Evolutionary conservation across 163 green algal species (phyloP).

Genomic region (Scenedesmus sp.): DNA sequence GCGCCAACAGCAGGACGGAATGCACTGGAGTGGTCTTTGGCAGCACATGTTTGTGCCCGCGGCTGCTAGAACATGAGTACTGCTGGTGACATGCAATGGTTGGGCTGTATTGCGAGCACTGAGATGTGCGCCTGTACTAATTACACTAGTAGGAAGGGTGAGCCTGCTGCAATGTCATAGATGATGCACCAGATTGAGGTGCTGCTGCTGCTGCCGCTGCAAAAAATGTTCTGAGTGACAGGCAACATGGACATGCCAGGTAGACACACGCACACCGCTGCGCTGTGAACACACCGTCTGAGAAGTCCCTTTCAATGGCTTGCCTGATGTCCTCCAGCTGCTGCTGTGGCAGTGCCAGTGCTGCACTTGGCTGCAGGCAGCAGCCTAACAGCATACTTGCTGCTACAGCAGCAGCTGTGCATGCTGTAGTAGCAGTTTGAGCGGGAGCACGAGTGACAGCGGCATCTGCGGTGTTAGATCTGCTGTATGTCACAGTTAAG

Average conservation of each 20-base stretch:
- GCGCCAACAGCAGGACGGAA: no score
- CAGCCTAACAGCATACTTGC: neutral
- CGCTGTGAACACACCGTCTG: neutral
- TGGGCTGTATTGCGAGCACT: no score
- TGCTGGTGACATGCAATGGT: no score
- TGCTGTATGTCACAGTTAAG: no score
- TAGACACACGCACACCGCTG: neutral
- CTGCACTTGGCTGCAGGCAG: slow-evolving; percentile 1
- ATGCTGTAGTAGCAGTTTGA: slow-evolving; percentile 19
- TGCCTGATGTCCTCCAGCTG: slow-evolving; percentile 17
- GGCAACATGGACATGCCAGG: neutral
- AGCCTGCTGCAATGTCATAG: neutral
- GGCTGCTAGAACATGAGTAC: no score
- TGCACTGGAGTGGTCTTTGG: neutral
- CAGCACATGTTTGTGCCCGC: neutral
- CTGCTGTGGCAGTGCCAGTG: slow-evolving; percentile 13
- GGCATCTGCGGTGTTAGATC: no score
- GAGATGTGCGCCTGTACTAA: no score
- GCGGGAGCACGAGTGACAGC: neutral
- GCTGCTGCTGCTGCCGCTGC: neutral
- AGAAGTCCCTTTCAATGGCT: slow-evolving; percentile 26
- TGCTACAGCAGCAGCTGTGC: slow-evolving; percentile 10
- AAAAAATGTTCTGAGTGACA: neutral
- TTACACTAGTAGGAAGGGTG: neutral
- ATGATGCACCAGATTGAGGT: neutral